Percentiles rank a stretch among this genome's conserved stretches.
phyloP scores from a whole-genome alignment of 768 basidiomycete genomes.

The Imleria badia region DNA sequence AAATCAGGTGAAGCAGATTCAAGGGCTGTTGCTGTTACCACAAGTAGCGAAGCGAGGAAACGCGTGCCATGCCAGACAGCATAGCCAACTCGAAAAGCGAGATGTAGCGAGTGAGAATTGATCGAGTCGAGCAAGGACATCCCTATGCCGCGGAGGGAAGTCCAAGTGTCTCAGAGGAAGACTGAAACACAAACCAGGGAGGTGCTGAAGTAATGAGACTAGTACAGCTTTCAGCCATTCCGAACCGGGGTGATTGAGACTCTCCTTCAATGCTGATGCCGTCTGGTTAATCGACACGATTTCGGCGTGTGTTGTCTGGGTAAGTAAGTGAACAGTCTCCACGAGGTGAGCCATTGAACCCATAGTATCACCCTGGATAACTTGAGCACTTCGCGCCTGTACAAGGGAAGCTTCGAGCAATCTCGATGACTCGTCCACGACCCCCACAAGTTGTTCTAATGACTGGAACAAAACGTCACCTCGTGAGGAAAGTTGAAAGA shows the following conservation, averaged over 20 bases:
- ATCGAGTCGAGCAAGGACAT: slow-evolving; percentile 4
- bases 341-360: slow-evolving; percentile 37
- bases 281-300: slow-evolving; percentile 50
- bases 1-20: slow-evolving; percentile 4
- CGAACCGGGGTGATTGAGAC: slow-evolving; percentile 21
- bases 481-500: slow-evolving; percentile 8
- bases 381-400: slow-evolving; percentile 33
- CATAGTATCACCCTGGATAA: slow-evolving; percentile 38
- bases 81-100: slow-evolving; percentile 22
- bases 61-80: slow-evolving; percentile 34
- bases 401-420: slow-evolving; percentile 33
- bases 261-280: slow-evolving; percentile 29
- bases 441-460: slow-evolving; percentile 15
- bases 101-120: slow-evolving; percentile 30
- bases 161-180: not conserved
- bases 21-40: slow-evolving; percentile 35
- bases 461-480: slow-evolving; percentile 22
- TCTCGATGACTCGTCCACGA: slow-evolving; percentile 23
- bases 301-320: slow-evolving; percentile 40
- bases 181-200: slow-evolving; percentile 25
- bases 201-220: slow-evolving; percentile 11
- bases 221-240: slow-evolving; percentile 25
- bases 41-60: slow-evolving; percentile 37
- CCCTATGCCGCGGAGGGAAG: slow-evolving; percentile 10
- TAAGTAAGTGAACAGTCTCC: slow-evolving; percentile 37